Evolutionary conservation across 192 early-diverging fungal species (phyloP).

Genomic region (Funneliformis geosporum): DNA sequence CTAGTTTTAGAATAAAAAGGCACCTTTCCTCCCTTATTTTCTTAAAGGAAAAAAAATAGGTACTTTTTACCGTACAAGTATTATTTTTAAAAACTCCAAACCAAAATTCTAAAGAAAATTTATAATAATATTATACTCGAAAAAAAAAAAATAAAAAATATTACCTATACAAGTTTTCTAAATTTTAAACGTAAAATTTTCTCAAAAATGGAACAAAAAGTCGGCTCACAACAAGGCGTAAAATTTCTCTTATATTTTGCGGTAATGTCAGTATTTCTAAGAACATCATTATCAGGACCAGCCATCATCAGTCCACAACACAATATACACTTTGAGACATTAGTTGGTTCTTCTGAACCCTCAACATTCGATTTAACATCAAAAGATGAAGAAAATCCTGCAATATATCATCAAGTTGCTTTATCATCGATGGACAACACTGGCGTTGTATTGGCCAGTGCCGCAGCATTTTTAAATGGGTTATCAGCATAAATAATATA

Average conservation of each 20-base stretch:
- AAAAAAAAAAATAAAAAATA: too few relatives aligned
- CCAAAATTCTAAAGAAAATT: too few relatives aligned
- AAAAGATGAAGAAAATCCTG: neutral
- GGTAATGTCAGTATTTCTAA: constrained; percentile 3
- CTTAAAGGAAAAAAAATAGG: too few relatives aligned
- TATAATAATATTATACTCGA: too few relatives aligned
- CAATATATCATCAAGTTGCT: neutral
- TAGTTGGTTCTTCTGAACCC: neutral
- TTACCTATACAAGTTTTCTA: too few relatives aligned
- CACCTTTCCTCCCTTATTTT: too few relatives aligned
- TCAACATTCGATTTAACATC: neutral
- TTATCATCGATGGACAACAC: neutral
- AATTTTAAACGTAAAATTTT: neutral
- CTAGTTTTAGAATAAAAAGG: too few relatives aligned
- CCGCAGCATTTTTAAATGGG: neutral
- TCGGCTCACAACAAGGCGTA: neutral
- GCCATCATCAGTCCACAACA: neutral
- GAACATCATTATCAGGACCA: constrained; percentile 12
- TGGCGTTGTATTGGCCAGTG: neutral
- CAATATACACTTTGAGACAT: neutral
- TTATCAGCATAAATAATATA: too few relatives aligned
- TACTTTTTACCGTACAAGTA: too few relatives aligned
- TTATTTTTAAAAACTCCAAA: too few relatives aligned
- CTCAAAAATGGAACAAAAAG: neutral
- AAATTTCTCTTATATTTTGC: constrained; percentile 5